Base-by-base conservation (phyloP, 1,284 basidiomycete species). In the Ceraceosorus bombacis region DNA sequence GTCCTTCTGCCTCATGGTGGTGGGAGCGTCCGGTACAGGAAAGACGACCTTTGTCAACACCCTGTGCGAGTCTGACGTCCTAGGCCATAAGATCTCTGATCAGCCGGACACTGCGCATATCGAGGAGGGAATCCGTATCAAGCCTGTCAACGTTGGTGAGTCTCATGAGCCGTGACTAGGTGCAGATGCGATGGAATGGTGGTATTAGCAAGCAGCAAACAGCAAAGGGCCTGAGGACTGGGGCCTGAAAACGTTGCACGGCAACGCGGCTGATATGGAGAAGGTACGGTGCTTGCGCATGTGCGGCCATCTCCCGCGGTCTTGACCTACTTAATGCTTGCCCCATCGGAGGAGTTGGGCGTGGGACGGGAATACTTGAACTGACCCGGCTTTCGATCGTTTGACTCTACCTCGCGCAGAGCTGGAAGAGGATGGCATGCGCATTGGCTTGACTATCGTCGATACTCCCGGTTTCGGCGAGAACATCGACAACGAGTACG, bases 391-490 rank as follows among this genome's bases (percentile, higher is more conserved):
- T 1, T 27, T 27, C 27, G 27, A 27, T 27, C 27, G 27, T 27
- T 27, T 27, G 27, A 27, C 27, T 62, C 39, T 74, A 91, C 10
- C 43, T 10, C 43, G 10, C 43, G 43, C 43, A 46, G 94, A 99
- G 80, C 86, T 99, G 62, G 95, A 98, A 73, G 94, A 98, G 79
- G 95, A 99, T 71, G 95, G 95, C 50, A 89, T 97, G 67, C 88
- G 94, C 70, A 96, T 99, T 77, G 91, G 93, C 38, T 82, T 99
- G 68, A 98, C 95, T 55, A 91, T 99, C 68, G 93, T 98, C 48
- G 95, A 99, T 80, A 98, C 95, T 1, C 95, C 95, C 59, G 95
- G 95, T 53, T 98, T 98, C 72, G 95, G 94, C 54, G 93, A 97
- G 81, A 94, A 94, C 78, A 94, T 98, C 76, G 91, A 99, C 83